phyloP scores from a whole-genome alignment of 225 moss, liverwort and hornwort species.

The Polytrichum commune region DNA sequence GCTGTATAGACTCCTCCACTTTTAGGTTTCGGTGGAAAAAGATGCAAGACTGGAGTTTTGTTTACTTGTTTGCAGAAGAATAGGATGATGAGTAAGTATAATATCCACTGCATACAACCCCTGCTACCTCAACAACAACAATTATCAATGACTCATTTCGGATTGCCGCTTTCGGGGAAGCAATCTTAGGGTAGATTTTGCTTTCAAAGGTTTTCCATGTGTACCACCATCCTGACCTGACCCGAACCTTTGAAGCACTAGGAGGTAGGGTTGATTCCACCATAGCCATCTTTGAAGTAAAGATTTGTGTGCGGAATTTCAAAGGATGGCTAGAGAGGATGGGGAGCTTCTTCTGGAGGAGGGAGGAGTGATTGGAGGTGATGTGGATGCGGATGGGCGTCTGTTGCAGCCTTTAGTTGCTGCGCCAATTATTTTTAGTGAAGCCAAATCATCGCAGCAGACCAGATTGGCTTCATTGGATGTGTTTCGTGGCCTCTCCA shows the following conservation, averaged over 20 bases:
- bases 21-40: too few species aligned
- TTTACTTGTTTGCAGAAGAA: too few species aligned
- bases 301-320: not conserved
- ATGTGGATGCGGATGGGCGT: constrained; percentile 19
- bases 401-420: constrained; percentile 28
- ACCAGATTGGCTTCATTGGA: constrained; percentile 51
- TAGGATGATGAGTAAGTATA: too few species aligned
- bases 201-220: not conserved
- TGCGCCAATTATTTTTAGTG: not conserved
- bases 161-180: too few species aligned
- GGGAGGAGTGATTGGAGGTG: constrained; percentile 2
- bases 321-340: constrained; percentile 12
- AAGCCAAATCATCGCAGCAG: not conserved
- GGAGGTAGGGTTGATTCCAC: not conserved
- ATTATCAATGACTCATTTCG: too few species aligned
- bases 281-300: not conserved
- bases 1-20: too few species aligned
- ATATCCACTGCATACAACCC: too few species aligned
- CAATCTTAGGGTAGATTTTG: not conserved
- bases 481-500: constrained; percentile 62
- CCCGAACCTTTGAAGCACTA: not conserved
- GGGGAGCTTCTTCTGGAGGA: constrained; percentile 17
- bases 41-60: too few species aligned
- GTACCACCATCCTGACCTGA: not conserved
- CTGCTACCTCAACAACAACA: too few species aligned